Base-by-base conservation (phyloP, 306 rosid genomes). In the Sicyos baderoa region DNA sequence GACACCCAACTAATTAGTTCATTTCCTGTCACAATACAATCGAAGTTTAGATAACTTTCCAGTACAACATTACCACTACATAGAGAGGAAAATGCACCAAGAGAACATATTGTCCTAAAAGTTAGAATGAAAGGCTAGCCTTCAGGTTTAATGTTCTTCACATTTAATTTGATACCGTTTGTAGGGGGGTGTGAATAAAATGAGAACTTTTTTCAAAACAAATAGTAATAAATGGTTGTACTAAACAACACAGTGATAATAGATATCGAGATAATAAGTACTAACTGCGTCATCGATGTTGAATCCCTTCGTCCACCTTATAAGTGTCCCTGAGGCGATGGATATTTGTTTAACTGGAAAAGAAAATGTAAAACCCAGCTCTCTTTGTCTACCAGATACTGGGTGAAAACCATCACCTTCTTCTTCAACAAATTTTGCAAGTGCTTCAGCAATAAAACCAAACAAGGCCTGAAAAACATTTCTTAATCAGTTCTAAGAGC, bases 261-360 rank as follows among this genome's bases (percentile, higher is more conserved):
- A 47, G 59, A 54, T 72, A 70, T 54, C 71, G 54, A 80, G 66
- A 80, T 22, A 45, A 81, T n/a, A 37, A 71, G 64, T 69, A 80
- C 68, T 82, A 68, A 82, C 99, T 73, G 83, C 72, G 52, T 88
- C 96, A 60, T 86, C 89, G 35, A 94, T 86, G 72, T 53, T 79
- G 89, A 94, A 94, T 70, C 99, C 99, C 73, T 94, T 94, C 23
- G 97, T 88, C 99, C 99, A 94, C 81, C 82, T 94, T 68, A 94
- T 84, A 71, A 94, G 87, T 68, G 82, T 85, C 64, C 99, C 99
- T 3, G 97, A 86, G 53, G 99, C 77, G 75, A 94, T 83, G 52
- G 97, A 90, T 21, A 86, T 79, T 73, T 94, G 99, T 79, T 77
- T 85, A 72, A 90, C 96, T 0, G 99, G 99, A 74, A 94, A 94